These are phyloP conservation scores for Aspergillus bertholletiae DNA, from an alignment of 495 filamentous ascomycete species.

Conservation along the genomic window DNA sequence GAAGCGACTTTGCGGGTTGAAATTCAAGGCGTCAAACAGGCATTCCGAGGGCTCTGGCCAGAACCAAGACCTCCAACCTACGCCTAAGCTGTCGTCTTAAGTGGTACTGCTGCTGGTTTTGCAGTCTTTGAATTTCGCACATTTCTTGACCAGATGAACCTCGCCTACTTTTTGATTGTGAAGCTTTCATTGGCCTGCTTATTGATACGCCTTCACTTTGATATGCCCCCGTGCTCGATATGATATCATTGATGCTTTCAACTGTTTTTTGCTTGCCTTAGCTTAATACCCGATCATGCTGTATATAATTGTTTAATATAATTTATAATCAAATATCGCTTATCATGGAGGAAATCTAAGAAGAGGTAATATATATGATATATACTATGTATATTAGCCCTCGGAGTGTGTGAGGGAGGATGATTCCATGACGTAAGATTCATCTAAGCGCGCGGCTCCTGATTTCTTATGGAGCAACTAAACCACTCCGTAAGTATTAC, in stretches of 20 bases:
- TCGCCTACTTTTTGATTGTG: neutral
- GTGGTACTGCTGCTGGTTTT: slow-evolving; percentile 26
- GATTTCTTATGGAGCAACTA: too few relatives aligned
- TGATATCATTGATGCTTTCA: neutral
- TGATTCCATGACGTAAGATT: slow-evolving; percentile 1
- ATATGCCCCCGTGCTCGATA: neutral
- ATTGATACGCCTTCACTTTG: slow-evolving; percentile 8
- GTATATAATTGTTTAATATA: neutral
- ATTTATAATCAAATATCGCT: too few relatives aligned
- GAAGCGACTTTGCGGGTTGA: neutral
- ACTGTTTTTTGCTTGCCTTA: neutral
- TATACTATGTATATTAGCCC: too few relatives aligned
- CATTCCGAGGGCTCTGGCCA: neutral
- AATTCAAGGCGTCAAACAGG: neutral
- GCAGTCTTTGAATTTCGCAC: slow-evolving; percentile 14
- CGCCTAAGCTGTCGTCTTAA: neutral
- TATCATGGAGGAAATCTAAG: neutral
- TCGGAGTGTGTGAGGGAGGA: too few relatives aligned
- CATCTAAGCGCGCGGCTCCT: neutral
- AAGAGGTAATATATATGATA: too few relatives aligned
- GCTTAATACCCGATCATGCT: neutral
- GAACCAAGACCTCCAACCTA: too few relatives aligned
- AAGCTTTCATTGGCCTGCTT: neutral
- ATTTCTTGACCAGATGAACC: neutral
- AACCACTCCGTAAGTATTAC: too few relatives aligned